phyloP scores from a whole-genome alignment of 805 yeast genomes.

The Saccharomycopsis selenospora region DNA sequence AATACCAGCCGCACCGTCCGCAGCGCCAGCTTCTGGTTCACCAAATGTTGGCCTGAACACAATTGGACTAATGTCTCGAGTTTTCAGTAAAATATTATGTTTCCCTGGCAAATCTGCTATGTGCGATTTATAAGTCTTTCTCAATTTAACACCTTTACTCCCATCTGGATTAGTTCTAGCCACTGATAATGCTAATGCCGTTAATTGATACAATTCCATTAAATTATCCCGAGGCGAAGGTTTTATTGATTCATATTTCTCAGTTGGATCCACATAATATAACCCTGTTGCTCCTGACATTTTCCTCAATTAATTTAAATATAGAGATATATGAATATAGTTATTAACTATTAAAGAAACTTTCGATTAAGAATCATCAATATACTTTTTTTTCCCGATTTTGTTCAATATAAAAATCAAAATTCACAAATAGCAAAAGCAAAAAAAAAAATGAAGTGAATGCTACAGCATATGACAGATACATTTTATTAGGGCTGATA shows the following conservation, averaged over 20 bases:
- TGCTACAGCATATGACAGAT: too few relatives aligned
- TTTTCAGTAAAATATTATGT: constrained; percentile 49
- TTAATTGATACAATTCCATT: constrained; percentile 59
- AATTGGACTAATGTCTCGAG: constrained; percentile 17
- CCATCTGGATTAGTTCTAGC: constrained; percentile 87
- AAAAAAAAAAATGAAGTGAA: too few relatives aligned
- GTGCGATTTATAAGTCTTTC: constrained; percentile 94
- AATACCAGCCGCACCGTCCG: background rate
- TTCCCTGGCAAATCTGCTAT: constrained; percentile 80
- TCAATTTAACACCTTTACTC: constrained; percentile 80
- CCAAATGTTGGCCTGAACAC: constrained; percentile 13
- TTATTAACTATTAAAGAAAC: too few relatives aligned
- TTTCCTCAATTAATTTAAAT: too few relatives aligned
- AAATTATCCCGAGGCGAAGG: constrained; percentile 76
- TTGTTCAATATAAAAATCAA: too few relatives aligned
- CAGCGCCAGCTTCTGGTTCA: background rate
- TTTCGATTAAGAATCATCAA: too few relatives aligned
- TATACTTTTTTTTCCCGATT: too few relatives aligned
- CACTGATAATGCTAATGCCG: constrained; percentile 63
- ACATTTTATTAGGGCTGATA: too few relatives aligned
- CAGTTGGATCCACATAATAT: constrained; percentile 20
- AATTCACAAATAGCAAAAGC: too few relatives aligned
- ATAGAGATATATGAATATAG: too few relatives aligned
- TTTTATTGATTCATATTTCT: constrained; percentile 35
- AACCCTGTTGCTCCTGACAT: too few relatives aligned